phyloP scores from a whole-genome alignment of 441 rosid species.

The Gossypium schwendimanii region DNA sequence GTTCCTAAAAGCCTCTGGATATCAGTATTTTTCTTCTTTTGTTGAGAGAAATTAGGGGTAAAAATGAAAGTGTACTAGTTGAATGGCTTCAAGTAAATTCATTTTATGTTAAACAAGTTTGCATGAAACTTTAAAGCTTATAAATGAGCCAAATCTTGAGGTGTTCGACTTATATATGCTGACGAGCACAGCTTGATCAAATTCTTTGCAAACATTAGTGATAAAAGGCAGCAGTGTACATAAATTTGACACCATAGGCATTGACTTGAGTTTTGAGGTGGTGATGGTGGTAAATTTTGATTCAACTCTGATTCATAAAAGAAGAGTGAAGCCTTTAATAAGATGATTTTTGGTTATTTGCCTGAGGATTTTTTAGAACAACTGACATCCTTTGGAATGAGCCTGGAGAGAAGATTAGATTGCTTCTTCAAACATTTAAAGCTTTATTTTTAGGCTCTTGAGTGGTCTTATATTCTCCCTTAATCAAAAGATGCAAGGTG shows the following conservation, averaged over 20 bases:
- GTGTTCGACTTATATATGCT: neutral
- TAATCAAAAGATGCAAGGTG: neutral
- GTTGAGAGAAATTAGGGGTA: slow-evolving; percentile 4
- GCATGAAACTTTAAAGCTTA: neutral
- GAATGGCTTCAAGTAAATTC: neutral
- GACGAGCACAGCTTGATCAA: neutral
- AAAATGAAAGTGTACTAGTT: neutral
- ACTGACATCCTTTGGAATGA: neutral
- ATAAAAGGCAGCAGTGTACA: neutral
- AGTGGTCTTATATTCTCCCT: neutral
- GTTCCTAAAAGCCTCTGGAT: neutral
- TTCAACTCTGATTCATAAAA: neutral
- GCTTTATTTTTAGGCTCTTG: neutral
- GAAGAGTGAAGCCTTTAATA: neutral
- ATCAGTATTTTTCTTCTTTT: neutral
- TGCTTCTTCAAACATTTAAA: neutral
- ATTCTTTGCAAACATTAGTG: neutral
- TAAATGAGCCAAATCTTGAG: neutral
- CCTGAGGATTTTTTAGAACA: neutral
- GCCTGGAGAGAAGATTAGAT: neutral
- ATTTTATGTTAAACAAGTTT: slow-evolving; percentile 1
- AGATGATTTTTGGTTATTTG: neutral
- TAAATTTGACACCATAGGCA: neutral
- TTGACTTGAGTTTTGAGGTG: neutral
- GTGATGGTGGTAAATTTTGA: neutral